Base-by-base conservation (phyloP, 1,284 basidiomycete genomes). In the Sphaerobolus stellatus region DNA sequence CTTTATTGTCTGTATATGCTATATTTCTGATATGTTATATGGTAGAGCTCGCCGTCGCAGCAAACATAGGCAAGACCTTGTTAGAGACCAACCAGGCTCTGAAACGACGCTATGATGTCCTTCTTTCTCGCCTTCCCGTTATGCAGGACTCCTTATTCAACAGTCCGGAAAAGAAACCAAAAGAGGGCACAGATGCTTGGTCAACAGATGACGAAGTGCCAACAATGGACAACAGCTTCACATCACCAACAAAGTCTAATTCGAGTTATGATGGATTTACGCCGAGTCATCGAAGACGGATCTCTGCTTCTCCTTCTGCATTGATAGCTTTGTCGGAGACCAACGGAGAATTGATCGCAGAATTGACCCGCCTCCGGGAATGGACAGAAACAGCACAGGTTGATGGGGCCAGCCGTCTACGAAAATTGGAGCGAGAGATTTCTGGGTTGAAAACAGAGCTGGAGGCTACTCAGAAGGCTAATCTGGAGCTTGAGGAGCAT, bases 371-470 rank as follows among this genome's bases (percentile, higher is more conserved):
- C 56, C 76, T 94, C 22, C 87, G 93, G 64, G 68, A 77, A 1
- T 90, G 92, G 59, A 82, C 89, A 5, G 70, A 72, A 8, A 76
- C 78, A 41, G 76, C 84, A 3, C 89, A 93, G 59, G 78, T 81
- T 36, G 75, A 78, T 2, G 89, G 89, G 5, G 80, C 85, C 52
- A 79, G 82, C 36, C 82, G 82, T 59, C 74, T 94, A 13, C 81
- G 83, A 45, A 80, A 78, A 63, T 70, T 94, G 50, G 90, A 93
- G 69, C 82, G 81, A 65, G 92, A 94, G 73, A 85, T 94, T 13
- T 71, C 78, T 50, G 72, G 72, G 6, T 72, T 94, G 22, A 77
- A 82, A 50, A 81, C 83, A 24, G 90, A 92, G 63, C 75, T 93
- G 31, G 88, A 91, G 62, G 76, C 77, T 57, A 85, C 86, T 11